A percentile compares a stretch with the other conserved stretches of the same genome.
These are phyloP conservation scores for Dactylellina drechsleri DNA, from an alignment of 2,329 filamentous ascomycete species.

Conservation along the genomic window DNA sequence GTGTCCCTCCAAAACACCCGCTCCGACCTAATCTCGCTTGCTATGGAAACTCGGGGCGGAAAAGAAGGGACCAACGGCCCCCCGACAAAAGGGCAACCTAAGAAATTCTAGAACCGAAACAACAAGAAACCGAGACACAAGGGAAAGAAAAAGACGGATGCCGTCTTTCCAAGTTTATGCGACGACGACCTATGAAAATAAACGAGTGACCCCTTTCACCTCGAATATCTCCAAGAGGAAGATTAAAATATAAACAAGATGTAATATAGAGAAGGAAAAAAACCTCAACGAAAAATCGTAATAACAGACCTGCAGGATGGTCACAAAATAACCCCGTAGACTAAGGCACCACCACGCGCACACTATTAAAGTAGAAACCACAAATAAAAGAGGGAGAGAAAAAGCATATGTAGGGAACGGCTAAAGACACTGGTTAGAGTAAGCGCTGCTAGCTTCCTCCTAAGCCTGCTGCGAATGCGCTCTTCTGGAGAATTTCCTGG, in stretches of 20 bases:
- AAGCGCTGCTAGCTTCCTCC: conserved; percentile 19
- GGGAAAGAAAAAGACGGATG: background rate
- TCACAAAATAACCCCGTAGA: conserved; percentile 13
- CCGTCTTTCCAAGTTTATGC: conserved; percentile 8
- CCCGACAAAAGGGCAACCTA: conserved; percentile 26
- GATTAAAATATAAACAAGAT: conserved; percentile 12
- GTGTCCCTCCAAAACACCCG: conserved; percentile 12
- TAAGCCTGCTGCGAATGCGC: background rate
- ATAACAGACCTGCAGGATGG: background rate
- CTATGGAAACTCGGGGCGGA: conserved; percentile 47
- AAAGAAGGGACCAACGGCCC: conserved; percentile 15
- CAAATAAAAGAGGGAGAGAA: background rate
- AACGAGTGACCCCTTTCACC: background rate
- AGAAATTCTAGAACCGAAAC: conserved; percentile 18
- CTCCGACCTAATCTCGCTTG: conserved; percentile 47
- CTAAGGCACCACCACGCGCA: background rate
- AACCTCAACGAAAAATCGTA: background rate
- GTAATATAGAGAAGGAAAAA: background rate
- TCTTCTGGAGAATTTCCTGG: conserved; percentile 9
- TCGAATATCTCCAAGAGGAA: conserved; percentile 11
- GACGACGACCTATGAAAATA: conserved; percentile 13
- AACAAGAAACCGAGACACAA: conserved; percentile 19
- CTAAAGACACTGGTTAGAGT: conserved; percentile 35
- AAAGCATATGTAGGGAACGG: conserved; percentile 7
- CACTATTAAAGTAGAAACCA: background rate